Percentiles rank a stretch among this genome's conserved stretches.
These are phyloP conservation scores for Russula vinacea DNA, from an alignment of 768 basidiomycete species.

Conservation along the genomic window DNA sequence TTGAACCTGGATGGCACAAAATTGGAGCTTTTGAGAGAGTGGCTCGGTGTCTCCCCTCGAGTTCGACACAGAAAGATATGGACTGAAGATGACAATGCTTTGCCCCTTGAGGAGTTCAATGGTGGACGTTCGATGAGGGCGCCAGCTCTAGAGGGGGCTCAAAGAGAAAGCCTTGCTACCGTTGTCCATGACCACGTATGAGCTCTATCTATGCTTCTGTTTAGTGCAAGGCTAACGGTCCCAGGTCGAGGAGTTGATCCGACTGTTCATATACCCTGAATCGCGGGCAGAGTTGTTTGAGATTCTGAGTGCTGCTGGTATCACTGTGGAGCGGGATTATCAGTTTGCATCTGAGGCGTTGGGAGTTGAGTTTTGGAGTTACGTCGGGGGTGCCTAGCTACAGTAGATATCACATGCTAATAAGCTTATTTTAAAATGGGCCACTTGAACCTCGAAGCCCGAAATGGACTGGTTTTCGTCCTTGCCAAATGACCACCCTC, in stretches of 20 bases:
- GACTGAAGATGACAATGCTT: slow-evolving; percentile 44
- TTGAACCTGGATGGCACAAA: slow-evolving; percentile 67
- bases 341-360: slow-evolving; percentile 28
- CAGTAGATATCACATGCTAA: background rate
- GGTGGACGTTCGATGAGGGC: background rate
- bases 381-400: slow-evolving; percentile 30
- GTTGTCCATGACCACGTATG: slow-evolving; percentile 62
- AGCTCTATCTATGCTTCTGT: slow-evolving; percentile 8
- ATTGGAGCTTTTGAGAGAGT: slow-evolving; percentile 70
- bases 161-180: slow-evolving; percentile 43
- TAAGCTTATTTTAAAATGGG: background rate
- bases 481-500: slow-evolving; percentile 44
- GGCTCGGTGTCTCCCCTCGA: slow-evolving; percentile 50
- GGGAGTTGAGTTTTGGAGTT: slow-evolving; percentile 67
- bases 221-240: slow-evolving; percentile 1
- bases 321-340: slow-evolving; percentile 34
- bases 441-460: background rate
- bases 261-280: slow-evolving; percentile 67
- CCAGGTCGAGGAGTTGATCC: slow-evolving; percentile 57
- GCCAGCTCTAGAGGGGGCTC: background rate
- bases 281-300: slow-evolving; percentile 66
- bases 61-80: slow-evolving; percentile 43
- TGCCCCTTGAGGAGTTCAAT: slow-evolving; percentile 27
- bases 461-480: slow-evolving; percentile 19
- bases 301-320: slow-evolving; percentile 46